Base-by-base conservation (phyloP, 225 moss, liverwort and hornwort species). In the Lunularia cruciata region DNA sequence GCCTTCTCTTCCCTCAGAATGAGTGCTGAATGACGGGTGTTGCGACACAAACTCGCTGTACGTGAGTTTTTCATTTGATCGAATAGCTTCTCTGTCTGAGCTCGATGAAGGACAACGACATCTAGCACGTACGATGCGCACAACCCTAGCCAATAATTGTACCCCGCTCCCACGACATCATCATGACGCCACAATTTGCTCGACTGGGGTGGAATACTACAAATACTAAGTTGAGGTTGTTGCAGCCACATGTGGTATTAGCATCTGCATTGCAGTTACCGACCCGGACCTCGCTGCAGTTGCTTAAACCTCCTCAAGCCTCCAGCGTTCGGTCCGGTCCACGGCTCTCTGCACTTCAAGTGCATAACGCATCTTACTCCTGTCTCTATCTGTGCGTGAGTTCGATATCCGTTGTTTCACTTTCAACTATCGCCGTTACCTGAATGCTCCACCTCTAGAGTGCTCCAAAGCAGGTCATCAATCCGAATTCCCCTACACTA, bases 351-450 rank as follows among this genome's bases (percentile, higher is more conserved):
- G 8, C 57, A 38, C 23, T 47, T 16, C 13, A 27, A 23, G 22
- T 46, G 45, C 43, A 64, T 32, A 31, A 30, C 7, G 47, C 66
- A 49, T 67, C 32, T 49, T n/a, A 31, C 23, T 11, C 32, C 65
- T 65, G 25, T 65, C 65, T 47, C 30, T 27, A 65, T 65, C 45
- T 47, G 65, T 65, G 66, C 66, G 66, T 67, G 66, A 48, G 49
- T 67, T 64, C 30, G 28, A 64, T 18, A 27, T 43, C 64, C 47
- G 45, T 28, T 61, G 30, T 67, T 33, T 48, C 48, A 36, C 28
- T 65, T 40, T 62, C 42, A 42, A 42, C 62, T 39, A 2, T 23
- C 42, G 32, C 30, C 32, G 10, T 5, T 37, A 57, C 56, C 20
- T 38, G 59, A 59, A 19, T 59, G 34, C 59, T 18, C 59, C 37